Conservation (phyloP, 2,329 filamentous ascomycete genomes). For the Epichloe baconii region DNA sequence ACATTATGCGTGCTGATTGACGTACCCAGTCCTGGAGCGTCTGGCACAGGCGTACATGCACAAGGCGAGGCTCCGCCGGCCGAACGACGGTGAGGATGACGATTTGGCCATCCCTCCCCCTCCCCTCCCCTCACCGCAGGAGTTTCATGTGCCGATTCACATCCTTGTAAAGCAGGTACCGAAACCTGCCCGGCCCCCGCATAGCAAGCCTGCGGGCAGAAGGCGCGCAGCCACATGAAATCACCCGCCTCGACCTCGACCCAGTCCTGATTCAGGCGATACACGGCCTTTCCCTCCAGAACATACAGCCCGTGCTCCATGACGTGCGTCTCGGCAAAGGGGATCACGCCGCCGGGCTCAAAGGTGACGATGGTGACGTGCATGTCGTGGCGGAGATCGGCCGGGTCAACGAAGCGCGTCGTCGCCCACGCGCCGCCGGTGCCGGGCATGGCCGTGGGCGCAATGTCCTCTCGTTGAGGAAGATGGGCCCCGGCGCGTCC, state of each 20-base stretch:
- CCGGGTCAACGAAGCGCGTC: conserved; percentile 5
- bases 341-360: conserved; percentile 4
- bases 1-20: too few relatives aligned
- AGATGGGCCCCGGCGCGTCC: background rate
- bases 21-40: too few relatives aligned
- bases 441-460: background rate
- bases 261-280: conserved; percentile 6
- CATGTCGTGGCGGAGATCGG: conserved; percentile 5
- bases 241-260: conserved; percentile 6
- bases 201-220: conserved; percentile 6
- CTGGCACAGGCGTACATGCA: too few relatives aligned
- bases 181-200: conserved; percentile 4
- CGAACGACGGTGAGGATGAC: too few relatives aligned
- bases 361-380: conserved; percentile 5
- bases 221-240: conserved; percentile 7
- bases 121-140: background rate
- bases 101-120: too few relatives aligned
- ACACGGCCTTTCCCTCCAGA: conserved; percentile 5
- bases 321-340: conserved; percentile 6
- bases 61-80: too few relatives aligned
- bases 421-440: conserved; percentile 5
- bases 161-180: conserved; percentile 6
- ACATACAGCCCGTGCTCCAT: conserved; percentile 7
- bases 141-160: conserved; percentile 6
- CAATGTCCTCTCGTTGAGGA: conserved; percentile 2